A percentile compares a stretch with the other conserved stretches of the same genome.
phyloP scores from a whole-genome alignment of 257 asterid genomes.

The Primulina tabacum region DNA sequence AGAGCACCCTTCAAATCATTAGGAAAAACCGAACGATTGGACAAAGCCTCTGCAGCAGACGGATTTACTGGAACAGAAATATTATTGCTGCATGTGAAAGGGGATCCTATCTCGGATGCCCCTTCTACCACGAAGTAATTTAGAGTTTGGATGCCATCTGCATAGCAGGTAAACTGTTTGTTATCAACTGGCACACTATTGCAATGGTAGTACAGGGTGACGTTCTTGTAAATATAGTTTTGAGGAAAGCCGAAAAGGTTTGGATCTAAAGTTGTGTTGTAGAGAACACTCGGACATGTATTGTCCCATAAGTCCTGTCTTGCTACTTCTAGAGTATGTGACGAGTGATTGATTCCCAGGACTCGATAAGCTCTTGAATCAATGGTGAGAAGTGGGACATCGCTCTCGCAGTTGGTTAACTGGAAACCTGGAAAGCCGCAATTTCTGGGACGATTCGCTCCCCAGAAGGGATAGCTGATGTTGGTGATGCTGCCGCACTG shows the following conservation, averaged over 20 bases:
- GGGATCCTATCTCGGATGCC: neutral
- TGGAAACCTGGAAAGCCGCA: slow-evolving; percentile 43
- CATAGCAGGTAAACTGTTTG: slow-evolving; percentile 5
- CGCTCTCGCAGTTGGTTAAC: slow-evolving; percentile 18
- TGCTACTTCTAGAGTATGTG: slow-evolving; percentile 15
- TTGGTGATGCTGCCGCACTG: slow-evolving; percentile 13
- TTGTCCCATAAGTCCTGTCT: slow-evolving; percentile 28
- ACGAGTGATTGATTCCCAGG: neutral
- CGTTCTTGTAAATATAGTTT: slow-evolving; percentile 10
- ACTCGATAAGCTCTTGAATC: slow-evolving; percentile 17
- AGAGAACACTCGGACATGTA: slow-evolving; percentile 18
- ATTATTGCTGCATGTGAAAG: neutral
- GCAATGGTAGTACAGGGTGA: slow-evolving; percentile 33
- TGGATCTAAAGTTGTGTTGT: slow-evolving; percentile 17
- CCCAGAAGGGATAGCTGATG: slow-evolving; percentile 41
- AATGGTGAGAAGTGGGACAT: neutral
- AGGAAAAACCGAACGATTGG: neutral
- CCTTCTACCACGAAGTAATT: neutral
- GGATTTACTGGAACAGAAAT: slow-evolving; percentile 10
- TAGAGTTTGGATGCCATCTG: neutral
- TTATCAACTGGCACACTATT: no score
- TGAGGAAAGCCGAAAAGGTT: slow-evolving; percentile 18
- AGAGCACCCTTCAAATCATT: slow-evolving; percentile 13
- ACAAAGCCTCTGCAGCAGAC: neutral
- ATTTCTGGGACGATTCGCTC: slow-evolving; percentile 13